Evolutionary conservation across 169 alveolate species (phyloP), one percentile per base, ranked within the genome.

Genomic region (Cryptosporidium sp.): DNA sequence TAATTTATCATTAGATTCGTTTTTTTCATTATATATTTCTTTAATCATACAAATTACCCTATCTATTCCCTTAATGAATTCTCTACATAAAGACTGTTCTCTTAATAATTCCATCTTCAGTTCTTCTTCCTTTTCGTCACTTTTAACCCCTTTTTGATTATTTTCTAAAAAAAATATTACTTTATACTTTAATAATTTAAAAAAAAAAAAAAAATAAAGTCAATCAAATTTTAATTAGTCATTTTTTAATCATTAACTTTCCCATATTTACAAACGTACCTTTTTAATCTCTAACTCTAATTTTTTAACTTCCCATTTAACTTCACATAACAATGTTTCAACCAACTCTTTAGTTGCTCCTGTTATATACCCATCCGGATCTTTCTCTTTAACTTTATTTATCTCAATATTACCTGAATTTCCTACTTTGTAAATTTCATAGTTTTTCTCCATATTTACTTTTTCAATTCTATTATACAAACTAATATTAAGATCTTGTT

Each of bases 301-400:
- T 51, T 58, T 72, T 52, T 58, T 72, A 8, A 72, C 48, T 44
- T 72, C 85, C 85, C 85, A 72, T 23, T 72, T 72, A 8, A 72
- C 69, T 31, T 72, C 85, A 58, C 58, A 72, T 6, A 72, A 23
- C 85, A 72, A 53, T 23, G 70, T 69, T n/a, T 72, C 85, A 2
- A 72, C 85, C 29, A 72, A 58, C 44, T 72, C 85, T n/a, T 58
- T 45, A 18, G 58, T 72, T 35, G 85, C 85, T 31, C 85, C 85
- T 12, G 48, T 52, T 23, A 53, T 33, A 48, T 72, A 72, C 12
- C 85, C 85, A 58, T 52, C 48, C 16, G 39, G 7, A 1, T 72
- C 85, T 39, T 53, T 72, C 52, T 72, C 85, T 21, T 58, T 72
- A 23, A 52, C 48, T 23, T 31, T 48, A 48, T 52, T 51, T 18